Evolutionary conservation across 1,284 basidiomycete genomes (phyloP).

Genomic region (Dichomitus squalens): DNA sequence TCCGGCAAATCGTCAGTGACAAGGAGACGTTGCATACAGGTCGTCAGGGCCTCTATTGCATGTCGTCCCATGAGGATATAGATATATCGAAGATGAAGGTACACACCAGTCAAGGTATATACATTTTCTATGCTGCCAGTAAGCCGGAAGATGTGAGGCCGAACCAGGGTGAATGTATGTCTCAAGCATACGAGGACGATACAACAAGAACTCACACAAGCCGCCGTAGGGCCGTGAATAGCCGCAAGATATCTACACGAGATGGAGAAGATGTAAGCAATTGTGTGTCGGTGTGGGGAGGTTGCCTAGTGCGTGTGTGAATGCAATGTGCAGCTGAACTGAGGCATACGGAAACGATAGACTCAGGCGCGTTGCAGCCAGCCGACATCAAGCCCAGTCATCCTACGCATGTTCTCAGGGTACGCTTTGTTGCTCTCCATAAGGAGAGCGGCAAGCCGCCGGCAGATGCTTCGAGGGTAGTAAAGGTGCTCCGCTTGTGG

Average conservation of each 20-base stretch:
- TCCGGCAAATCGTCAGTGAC: no score
- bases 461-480: slow-evolving; percentile 69
- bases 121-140: no score
- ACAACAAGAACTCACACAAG: slow-evolving; percentile 4
- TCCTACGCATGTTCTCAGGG: slow-evolving; percentile 69
- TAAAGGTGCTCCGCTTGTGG: slow-evolving; percentile 78
- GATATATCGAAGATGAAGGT: no score
- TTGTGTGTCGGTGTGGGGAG: not conserved
- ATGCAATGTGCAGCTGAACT: not conserved
- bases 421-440: slow-evolving; percentile 64
- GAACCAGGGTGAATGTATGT: not conserved
- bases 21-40: no score
- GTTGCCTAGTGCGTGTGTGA: not conserved
- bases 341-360: not conserved
- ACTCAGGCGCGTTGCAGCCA: slow-evolving; percentile 56
- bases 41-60: no score
- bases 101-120: no score
- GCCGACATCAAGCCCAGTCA: slow-evolving; percentile 80
- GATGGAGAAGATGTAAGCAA: slow-evolving; percentile 7
- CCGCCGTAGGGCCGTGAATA: not conserved
- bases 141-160: no score
- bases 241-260: not conserved
- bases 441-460: slow-evolving; percentile 62
- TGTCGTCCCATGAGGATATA: no score
- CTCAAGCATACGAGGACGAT: slow-evolving; percentile 1